Evolutionary conservation across 1,139 yeast genomes (phyloP).

Genomic region (Kodamaea suecica): DNA sequence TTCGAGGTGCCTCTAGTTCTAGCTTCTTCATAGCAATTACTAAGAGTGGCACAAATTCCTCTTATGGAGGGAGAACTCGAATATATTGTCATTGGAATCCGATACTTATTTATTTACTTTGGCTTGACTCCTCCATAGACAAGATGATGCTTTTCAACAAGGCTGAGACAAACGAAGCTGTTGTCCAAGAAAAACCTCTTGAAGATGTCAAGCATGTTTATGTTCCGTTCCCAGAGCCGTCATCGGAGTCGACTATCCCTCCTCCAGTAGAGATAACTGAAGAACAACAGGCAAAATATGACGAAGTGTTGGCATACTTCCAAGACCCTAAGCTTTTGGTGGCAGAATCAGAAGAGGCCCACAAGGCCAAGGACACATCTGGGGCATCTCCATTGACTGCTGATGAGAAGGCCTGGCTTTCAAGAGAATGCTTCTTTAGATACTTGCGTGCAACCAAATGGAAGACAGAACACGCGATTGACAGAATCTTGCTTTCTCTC

Average conservation of each 20-base stretch:
- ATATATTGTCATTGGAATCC: no score
- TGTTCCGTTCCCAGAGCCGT: slow-evolving; percentile 54
- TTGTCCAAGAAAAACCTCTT: background rate
- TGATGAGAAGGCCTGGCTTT: slow-evolving; percentile 44
- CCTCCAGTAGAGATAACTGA: slow-evolving; percentile 41
- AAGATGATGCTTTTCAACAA: slow-evolving; percentile 3
- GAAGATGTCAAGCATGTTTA: slow-evolving; percentile 18
- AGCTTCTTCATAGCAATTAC: no score
- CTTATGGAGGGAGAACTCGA: no score
- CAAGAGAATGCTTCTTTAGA: slow-evolving; percentile 47
- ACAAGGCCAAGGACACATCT: slow-evolving; percentile 23
- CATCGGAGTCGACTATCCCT: slow-evolving; percentile 51
- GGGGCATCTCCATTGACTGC: slow-evolving; percentile 21
- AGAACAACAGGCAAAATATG: slow-evolving; percentile 17
- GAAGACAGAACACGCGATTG: slow-evolving; percentile 38
- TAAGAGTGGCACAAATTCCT: no score
- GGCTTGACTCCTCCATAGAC: no score
- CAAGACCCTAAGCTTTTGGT: slow-evolving; percentile 34
- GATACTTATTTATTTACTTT: no score
- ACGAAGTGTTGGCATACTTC: slow-evolving; percentile 17
- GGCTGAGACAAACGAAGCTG: background rate
- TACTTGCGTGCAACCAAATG: slow-evolving; percentile 49
- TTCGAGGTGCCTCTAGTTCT: no score
- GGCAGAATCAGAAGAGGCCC: slow-evolving; percentile 35
- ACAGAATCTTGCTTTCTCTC: slow-evolving; percentile 40